These are phyloP conservation scores for Gracilaria gracilis DNA, from an alignment of 23 red algal species.

Conservation along the genomic window DNA sequence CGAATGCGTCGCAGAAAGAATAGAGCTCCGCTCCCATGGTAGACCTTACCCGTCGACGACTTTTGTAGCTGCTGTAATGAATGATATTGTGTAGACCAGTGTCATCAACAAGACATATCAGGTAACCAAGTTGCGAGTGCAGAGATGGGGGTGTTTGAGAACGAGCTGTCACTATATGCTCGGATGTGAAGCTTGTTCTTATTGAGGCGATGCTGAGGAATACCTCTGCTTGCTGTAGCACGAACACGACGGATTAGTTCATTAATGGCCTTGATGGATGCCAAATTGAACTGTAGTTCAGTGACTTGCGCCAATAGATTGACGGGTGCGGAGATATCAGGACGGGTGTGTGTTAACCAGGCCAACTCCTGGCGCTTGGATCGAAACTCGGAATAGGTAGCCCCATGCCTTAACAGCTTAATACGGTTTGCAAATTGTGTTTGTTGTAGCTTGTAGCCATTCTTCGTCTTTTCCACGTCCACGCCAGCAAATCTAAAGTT, in stretches of 20 bases:
- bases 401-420: not conserved
- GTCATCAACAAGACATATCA: not conserved
- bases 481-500: slow-evolving; percentile 22
- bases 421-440: not conserved
- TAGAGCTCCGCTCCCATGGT: slow-evolving; percentile 18
- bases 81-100: not conserved
- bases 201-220: not conserved
- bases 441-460: not conserved
- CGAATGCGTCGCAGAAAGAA: not conserved
- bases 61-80: slow-evolving; percentile 24
- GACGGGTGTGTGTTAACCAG: slow-evolving; percentile 43
- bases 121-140: slow-evolving; percentile 36
- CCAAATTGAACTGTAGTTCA: not conserved
- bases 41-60: not conserved
- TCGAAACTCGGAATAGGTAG: not conserved
- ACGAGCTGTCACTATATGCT: slow-evolving; percentile 26
- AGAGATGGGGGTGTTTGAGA: slow-evolving; percentile 7
- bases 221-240: not conserved
- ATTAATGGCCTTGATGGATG: not conserved
- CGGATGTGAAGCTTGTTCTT: slow-evolving; percentile 31
- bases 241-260: not conserved
- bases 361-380: slow-evolving; percentile 7
- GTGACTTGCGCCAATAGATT: slow-evolving; percentile 33
- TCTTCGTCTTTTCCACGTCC: not conserved
- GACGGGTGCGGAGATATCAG: slow-evolving; percentile 10